Base-by-base conservation (phyloP, 305 asterid genomes). In the Rubia occidens region DNA sequence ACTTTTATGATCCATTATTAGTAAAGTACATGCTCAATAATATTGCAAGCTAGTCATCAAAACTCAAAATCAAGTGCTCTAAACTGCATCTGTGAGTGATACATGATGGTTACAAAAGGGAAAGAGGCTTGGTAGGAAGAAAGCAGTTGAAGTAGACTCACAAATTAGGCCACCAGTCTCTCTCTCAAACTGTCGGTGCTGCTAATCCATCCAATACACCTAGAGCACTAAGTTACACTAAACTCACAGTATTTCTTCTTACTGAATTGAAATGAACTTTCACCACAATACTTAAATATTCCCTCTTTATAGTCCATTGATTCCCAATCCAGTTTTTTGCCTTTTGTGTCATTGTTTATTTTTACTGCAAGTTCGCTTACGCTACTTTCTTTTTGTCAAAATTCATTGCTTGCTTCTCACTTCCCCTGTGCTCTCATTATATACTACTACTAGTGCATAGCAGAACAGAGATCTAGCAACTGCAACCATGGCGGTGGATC, bases 401-500 rank as follows among this genome's bases (percentile, higher is more conserved):
- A 62, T 42, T 32, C 10, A 6, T 62, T 62, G 49, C 66, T 62
- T 62, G 24, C 17, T 62, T 37, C 66, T 62, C 35, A 62, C 66
- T 15, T 60, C 20, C 59, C 6, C 59, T 53, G 8, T 17, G 15
- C 59, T 14, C 59, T 53, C 24, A 4, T 53, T 62, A 59, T 59
- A 29, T 35, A 35, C 24, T 17, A 9, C 42, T 61, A 21, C 7
- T 62, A 14, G 65, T 29, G 32, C 20, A 26, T 10, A 26, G 43
- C 4, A 32, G 20, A 62, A 14, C 42, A 20, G 29, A 63, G 29
- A 63, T 63, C 67, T 63, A 44, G 47, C 65, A 5, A 35, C 13
- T 63, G 13, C 67, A 39, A 63, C 18, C 76, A 93, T 90, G 97
- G 97, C 86, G 40, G 80, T 89, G 76, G 98, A 94, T 94, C 97